phyloP scores from a whole-genome alignment of 352 stramenopile genomes.

The Blastocystis sp. region DNA sequence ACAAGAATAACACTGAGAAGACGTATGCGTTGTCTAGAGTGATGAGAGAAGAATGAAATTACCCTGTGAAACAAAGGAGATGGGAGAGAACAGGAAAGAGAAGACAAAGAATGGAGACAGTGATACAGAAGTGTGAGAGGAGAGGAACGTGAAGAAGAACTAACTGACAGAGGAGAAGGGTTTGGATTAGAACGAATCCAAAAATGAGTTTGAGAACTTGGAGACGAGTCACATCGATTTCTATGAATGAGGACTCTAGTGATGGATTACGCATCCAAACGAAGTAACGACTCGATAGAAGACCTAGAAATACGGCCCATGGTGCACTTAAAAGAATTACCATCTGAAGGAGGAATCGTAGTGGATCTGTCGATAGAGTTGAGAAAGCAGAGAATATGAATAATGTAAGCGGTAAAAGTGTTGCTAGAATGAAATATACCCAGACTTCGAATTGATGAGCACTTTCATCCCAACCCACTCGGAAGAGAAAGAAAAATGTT shows the following conservation, averaged over 20 bases:
- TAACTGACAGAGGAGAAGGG: constrained; percentile 29
- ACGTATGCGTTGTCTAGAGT: background rate
- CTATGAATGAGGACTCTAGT: background rate
- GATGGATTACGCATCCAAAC: background rate
- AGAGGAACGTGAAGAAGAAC: background rate
- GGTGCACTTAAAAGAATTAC: background rate
- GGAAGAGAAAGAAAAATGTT: constrained; percentile 2
- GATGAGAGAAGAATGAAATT: background rate
- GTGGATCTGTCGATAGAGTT: background rate
- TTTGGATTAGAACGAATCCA: background rate
- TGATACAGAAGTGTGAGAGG: constrained; percentile 21
- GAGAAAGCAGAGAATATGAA: background rate
- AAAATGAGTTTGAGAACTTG: constrained; percentile 39
- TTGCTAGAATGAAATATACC: constrained; percentile 21
- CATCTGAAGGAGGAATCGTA: background rate
- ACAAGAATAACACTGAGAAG: background rate
- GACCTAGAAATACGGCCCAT: constrained; percentile 14
- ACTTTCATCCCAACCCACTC: background rate
- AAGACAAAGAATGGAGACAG: background rate
- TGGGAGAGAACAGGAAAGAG: constrained; percentile 43
- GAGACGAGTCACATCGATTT: constrained; percentile 9
- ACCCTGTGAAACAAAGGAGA: constrained; percentile 41
- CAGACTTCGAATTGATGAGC: constrained; percentile 51
- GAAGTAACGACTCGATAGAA: constrained; percentile 40
- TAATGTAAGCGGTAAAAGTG: background rate